A percentile compares a stretch with the other conserved stretches of the same genome.
These are phyloP conservation scores for Rhizopogon vinicolor DNA, from an alignment of 768 basidiomycete genomes.

Conservation along the genomic window DNA sequence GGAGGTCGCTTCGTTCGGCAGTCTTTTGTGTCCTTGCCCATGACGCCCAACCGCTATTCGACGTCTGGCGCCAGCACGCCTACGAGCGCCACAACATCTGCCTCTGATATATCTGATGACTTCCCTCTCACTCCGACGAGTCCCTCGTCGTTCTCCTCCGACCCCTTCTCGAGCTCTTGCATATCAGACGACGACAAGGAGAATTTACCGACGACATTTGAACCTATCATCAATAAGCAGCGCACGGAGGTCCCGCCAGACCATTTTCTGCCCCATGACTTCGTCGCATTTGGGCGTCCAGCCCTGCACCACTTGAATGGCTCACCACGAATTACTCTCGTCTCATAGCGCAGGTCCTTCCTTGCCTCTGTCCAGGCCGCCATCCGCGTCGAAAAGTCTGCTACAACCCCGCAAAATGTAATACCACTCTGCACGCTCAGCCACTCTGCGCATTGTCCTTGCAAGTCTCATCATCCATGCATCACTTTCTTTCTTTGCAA, in stretches of 20 bases:
- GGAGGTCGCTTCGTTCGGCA: constrained; percentile 70
- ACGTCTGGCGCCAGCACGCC: constrained; percentile 64
- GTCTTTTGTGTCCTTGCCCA: constrained; percentile 46
- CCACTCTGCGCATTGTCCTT: constrained; percentile 59
- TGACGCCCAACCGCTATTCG: constrained; percentile 47
- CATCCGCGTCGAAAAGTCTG: constrained; percentile 48
- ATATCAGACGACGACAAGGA: constrained; percentile 75
- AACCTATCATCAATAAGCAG: constrained; percentile 70
- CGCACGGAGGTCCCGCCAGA: constrained; percentile 65
- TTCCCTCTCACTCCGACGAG: constrained; percentile 82
- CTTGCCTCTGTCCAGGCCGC: constrained; percentile 16
- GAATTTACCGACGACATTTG: constrained; percentile 66
- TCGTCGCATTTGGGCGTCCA: constrained; percentile 72
- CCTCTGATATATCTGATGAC: constrained; percentile 77
- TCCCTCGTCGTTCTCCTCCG: constrained; percentile 42
- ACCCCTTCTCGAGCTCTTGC: constrained; percentile 53
- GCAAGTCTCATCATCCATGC: constrained; percentile 61
- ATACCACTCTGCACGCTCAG: constrained; percentile 56
- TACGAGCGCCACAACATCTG: constrained; percentile 65
- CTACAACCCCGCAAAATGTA: constrained; percentile 73
- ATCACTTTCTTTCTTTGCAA: constrained; percentile 63
- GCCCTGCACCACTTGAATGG: constrained; percentile 77
- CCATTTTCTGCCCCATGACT: constrained; percentile 78
- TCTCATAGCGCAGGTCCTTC: constrained; percentile 40
- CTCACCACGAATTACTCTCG: constrained; percentile 47